A percentile compares a stretch with the other conserved stretches of the same genome.
Conservation (phyloP, 1,284 basidiomycete genomes). For the Singerocomus inundabilis region DNA sequence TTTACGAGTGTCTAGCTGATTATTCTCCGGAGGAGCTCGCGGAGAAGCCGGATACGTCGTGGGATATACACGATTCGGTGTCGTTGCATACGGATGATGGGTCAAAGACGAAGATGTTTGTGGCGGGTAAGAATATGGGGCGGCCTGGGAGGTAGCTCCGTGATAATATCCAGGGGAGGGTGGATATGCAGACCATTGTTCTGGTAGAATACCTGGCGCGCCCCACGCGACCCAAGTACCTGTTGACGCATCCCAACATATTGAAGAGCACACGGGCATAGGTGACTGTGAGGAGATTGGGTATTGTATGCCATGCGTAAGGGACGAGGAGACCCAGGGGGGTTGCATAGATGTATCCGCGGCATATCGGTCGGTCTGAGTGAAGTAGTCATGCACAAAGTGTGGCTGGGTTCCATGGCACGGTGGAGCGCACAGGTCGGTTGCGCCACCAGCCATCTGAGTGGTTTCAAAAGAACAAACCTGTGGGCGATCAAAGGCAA, state of each 20-base stretch:
- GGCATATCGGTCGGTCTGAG: conserved; percentile 23
- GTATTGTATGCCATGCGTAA: conserved; percentile 32
- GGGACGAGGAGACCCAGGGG: conserved; percentile 31
- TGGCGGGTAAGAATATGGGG: conserved; percentile 30
- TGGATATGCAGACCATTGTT: conserved; percentile 32
- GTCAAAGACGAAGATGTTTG: conserved; percentile 24
- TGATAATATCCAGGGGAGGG: conserved; percentile 32
- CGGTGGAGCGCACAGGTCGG: conserved; percentile 29
- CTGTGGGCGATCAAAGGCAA: conserved; percentile 27
- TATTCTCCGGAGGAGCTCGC: conserved; percentile 48
- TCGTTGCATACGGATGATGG: conserved; percentile 23
- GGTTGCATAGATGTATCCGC: conserved; percentile 25
- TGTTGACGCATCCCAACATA: conserved; percentile 32
- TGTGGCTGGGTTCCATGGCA: conserved; percentile 27
- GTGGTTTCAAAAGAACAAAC: conserved; percentile 21
- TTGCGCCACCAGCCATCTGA: conserved; percentile 24
- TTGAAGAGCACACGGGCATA: conserved; percentile 29
- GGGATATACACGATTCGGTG: conserved; percentile 23
- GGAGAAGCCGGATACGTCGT: conserved; percentile 29
- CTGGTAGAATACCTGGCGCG: conserved; percentile 25
- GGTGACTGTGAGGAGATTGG: conserved; percentile 30
- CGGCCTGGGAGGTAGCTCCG: conserved; percentile 19
- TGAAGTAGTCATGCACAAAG: conserved; percentile 29
- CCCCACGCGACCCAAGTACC: conserved; percentile 34
- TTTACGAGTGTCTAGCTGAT: conserved; percentile 64